phyloP scores from a whole-genome alignment of 1,284 basidiomycete species.

The Lignosus rhinocerotis region DNA sequence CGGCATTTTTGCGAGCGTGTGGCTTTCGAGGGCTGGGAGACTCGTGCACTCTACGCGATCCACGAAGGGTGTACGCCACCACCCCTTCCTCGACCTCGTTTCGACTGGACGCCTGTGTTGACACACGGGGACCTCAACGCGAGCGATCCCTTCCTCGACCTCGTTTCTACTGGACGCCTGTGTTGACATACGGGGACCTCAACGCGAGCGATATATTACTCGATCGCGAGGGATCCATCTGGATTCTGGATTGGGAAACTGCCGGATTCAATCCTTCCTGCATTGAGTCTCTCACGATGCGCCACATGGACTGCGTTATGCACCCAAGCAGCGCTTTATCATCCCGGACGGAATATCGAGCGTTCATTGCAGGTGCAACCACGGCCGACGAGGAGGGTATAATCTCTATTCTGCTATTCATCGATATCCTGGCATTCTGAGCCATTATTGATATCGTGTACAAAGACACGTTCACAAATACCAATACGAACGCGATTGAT shows the following conservation, averaged over 20 bases:
- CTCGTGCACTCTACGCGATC: background rate
- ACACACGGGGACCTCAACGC: constrained; percentile 22
- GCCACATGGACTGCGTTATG: background rate
- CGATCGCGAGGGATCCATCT: constrained; percentile 19
- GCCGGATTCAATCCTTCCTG: constrained; percentile 23
- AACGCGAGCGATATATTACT: constrained; percentile 24
- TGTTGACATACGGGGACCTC: constrained; percentile 26
- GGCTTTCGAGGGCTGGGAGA: constrained; percentile 5
- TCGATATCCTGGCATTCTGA: background rate
- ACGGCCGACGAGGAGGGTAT: constrained; percentile 2
- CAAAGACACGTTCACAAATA: background rate
- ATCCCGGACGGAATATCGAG: constrained; percentile 1
- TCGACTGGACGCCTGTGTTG: constrained; percentile 18
- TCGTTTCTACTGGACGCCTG: constrained; percentile 7
- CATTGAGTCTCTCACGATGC: constrained; percentile 16
- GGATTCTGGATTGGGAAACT: constrained; percentile 26
- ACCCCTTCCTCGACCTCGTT: background rate
- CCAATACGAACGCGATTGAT: no score
- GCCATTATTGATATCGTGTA: background rate
- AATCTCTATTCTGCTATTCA: constrained; percentile 1
- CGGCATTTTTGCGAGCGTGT: constrained; percentile 16
- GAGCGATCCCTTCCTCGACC: constrained; percentile 14
- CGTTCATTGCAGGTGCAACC: constrained; percentile 5
- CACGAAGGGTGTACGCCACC: background rate
- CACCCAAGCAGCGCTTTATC: background rate